Base-by-base conservation (phyloP, 176 grass and related monocot species). In the Oryza meridionalis region DNA sequence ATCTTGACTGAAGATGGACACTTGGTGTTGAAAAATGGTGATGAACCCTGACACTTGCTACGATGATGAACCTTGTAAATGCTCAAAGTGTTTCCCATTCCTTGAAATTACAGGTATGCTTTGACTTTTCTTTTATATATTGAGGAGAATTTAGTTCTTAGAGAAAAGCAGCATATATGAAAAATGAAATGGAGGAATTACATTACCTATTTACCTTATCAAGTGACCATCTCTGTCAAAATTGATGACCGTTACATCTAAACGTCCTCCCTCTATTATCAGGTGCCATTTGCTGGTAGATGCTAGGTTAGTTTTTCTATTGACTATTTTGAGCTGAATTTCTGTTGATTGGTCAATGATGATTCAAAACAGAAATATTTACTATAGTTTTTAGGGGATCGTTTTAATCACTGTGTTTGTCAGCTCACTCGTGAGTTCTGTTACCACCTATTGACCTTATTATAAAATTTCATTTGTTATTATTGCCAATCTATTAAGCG, bases 11-110 rank as follows among this genome's bases (percentile, higher is more conserved):
- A 88, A 73, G 77, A 91, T 32, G 85, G 89, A 49, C 32, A 37
- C 72, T 46, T 85, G 62, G 17, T 65, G 9, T 68, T 92, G 73
- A 92, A 85, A 88, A 92, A 81, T 82, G 90, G 90, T 74, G 90
- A 92, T 70, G 83, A 88, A 67, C 82, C 77, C 25, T 88, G 86
- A 85, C 13, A 69, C 16, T 78, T 42, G 7, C 45, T 70, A 73
- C 9, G 4, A 44, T 22, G n/a, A 55, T n/a, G 24, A 71, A 22
- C 32, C 77, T 71, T 87, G n/a, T 90, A 74, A 82, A 73, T 77
- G 68, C 47, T 19, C 29, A 82, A 77, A 40, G 74, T 72, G 32
- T 70, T 78, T 85, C 64, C 11, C 25, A 24, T 32, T 31, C 81
- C 64, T 76, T 75, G 21, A 53, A 25, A 86, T 43, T 37, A 35